Evolutionary conservation across 2,329 filamentous ascomycete genomes (phyloP), one percentile per base, ranked within the genome.

Genomic region (Sporothrix schenckii): DNA sequence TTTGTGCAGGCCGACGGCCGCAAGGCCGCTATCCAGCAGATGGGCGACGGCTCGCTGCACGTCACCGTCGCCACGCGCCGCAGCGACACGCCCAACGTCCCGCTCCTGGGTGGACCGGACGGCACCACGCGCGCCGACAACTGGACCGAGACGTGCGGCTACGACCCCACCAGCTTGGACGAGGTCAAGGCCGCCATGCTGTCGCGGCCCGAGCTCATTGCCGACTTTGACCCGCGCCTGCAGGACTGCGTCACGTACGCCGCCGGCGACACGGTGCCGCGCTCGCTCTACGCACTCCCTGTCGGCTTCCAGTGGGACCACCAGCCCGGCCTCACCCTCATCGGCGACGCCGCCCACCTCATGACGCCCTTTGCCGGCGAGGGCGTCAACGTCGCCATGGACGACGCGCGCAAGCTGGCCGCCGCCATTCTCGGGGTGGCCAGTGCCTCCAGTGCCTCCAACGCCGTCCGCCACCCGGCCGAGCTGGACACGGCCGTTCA

Each of bases 271-370:
- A 81, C 81, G 70, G 76, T 77, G 0, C 78, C 80, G 2, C 78
- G 83, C 70, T 81, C 81, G 0, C 78, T 89, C 1, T 88, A 85
- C 75, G 82, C 83, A 75, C 80, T 90, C 11, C 86, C 87, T 0
- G 76, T 84, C 1, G 83, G 83, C 1, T 76, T 80, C 60, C 76
- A 74, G 2, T 89, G 86, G 86, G 71, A 80, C 53, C 80, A 83
- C 63, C 78, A 78, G 21, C 75, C 78, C 6, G 85, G 86, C 0
- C 75, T 85, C 4, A 88, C 87, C 0, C 75, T 88, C 16, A 80
- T 89, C 34, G 88, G 88, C 5, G 87, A 89, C 73, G 85, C 87
- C 0, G 87, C 87, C 9, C 87, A 89, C 76, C 74, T 88, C 27
- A 87, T 88, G 85, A 83, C 83, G 0, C 85, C 85, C 0, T 87